Evolutionary conservation across 2,329 filamentous ascomycete genomes (phyloP).

Genomic region (Fusarium hostae): DNA sequence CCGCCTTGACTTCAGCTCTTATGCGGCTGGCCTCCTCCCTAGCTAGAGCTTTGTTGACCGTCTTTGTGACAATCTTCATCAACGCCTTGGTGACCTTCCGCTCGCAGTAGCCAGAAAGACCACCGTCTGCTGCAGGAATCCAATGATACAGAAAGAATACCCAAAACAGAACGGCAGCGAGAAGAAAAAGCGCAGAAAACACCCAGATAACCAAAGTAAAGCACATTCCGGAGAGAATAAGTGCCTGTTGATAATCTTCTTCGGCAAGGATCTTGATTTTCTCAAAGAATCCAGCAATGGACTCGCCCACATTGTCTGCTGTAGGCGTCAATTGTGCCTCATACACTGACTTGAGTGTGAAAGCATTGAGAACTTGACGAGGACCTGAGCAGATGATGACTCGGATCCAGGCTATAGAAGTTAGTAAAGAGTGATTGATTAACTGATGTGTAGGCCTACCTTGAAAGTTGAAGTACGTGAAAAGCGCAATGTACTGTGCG

Average conservation of each 20-base stretch:
- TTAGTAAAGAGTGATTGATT: slow-evolving; percentile 18
- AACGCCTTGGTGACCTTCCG: slow-evolving; percentile 90
- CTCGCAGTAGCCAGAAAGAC: slow-evolving; percentile 85
- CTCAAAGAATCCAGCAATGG: slow-evolving; percentile 80
- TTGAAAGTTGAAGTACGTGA: slow-evolving; percentile 85
- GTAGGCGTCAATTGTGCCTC: slow-evolving; percentile 73
- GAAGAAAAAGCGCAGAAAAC: slow-evolving; percentile 78
- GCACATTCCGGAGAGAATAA: slow-evolving; percentile 89
- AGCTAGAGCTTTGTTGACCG: slow-evolving; percentile 88
- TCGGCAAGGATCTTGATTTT: slow-evolving; percentile 81
- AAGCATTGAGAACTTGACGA: slow-evolving; percentile 87
- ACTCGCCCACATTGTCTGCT: slow-evolving; percentile 65
- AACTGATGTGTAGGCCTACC: slow-evolving; percentile 54
- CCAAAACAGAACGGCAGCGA: slow-evolving; percentile 82
- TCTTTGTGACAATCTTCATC: slow-evolving; percentile 83
- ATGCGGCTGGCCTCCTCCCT: slow-evolving; percentile 75
- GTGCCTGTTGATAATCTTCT: slow-evolving; percentile 79
- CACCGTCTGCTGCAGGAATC: slow-evolving; percentile 83
- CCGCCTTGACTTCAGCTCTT: slow-evolving; percentile 61
- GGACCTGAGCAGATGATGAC: slow-evolving; percentile 92
- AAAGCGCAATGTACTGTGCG: slow-evolving; percentile 88
- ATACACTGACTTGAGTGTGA: slow-evolving; percentile 89
- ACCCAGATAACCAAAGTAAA: slow-evolving; percentile 93
- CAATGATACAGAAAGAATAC: slow-evolving; percentile 92
- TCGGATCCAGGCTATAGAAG: slow-evolving; percentile 78